phyloP scores from a whole-genome alignment of 2,329 filamentous ascomycete species.

The Calycina herbarum region DNA sequence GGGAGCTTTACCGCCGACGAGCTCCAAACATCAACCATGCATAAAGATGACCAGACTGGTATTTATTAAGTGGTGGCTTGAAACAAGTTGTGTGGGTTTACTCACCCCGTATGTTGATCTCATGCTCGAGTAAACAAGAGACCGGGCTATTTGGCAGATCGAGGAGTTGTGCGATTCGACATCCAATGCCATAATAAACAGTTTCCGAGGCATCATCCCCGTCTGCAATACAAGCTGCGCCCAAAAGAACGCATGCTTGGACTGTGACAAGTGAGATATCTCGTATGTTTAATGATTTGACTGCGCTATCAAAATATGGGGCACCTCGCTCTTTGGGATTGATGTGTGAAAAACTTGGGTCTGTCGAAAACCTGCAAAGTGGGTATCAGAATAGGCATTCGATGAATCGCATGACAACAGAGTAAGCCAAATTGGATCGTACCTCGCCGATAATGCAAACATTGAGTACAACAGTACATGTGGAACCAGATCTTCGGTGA shows the following conservation, averaged over 20 bases:
- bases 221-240: constrained; percentile 24
- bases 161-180: constrained; percentile 27
- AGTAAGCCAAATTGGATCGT: background rate
- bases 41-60: constrained; percentile 30
- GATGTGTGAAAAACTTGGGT: constrained; percentile 20
- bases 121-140: constrained; percentile 19
- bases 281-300: constrained; percentile 24
- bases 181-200: constrained; percentile 28
- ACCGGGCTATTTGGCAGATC: constrained; percentile 22
- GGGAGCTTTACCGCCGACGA: constrained; percentile 27
- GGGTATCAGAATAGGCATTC: background rate
- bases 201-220: constrained; percentile 23
- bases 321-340: constrained; percentile 20
- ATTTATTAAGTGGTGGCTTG: constrained; percentile 11
- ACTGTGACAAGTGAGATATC: constrained; percentile 25
- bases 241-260: constrained; percentile 29
- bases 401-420: background rate
- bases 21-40: constrained; percentile 31
- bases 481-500: constrained; percentile 17
- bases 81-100: background rate
- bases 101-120: constrained; percentile 27
- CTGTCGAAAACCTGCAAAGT: constrained; percentile 25
- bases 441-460: constrained; percentile 29
- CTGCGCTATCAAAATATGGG: constrained; percentile 19
- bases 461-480: constrained; percentile 26